Base-by-base conservation (phyloP, 495 filamentous ascomycete species). In the Aspergillus ostianus region DNA sequence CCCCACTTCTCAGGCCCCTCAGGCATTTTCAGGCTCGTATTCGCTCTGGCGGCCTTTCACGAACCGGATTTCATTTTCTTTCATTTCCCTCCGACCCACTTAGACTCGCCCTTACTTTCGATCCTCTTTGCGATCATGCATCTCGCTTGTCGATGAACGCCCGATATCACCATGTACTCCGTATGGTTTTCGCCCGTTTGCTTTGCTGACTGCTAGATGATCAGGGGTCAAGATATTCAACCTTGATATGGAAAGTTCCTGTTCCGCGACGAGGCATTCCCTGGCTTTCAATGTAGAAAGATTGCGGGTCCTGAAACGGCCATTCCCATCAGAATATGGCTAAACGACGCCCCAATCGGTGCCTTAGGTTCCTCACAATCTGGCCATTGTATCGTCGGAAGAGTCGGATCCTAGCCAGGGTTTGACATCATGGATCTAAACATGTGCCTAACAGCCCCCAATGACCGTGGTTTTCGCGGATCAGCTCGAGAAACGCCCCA, bases 351-450 rank as follows among this genome's bases (percentile, higher is more conserved):
- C 26, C 19, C n/a, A 26, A 19, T 54, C 32, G 45, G 41, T 44
- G 52, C 2, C 52, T 49, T 49, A 15, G 17, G 1, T 9, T 17
- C 17, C 12, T 41, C 20, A 32, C 52, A 13, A 44, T 26, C 52
- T 23, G 30, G n/a, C 52, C 52, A 54, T 44, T 1, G 12, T n/a
- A 36, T 32, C 23, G 4, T 57, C 62, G 62, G 62, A 57, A 57
- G 20, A 57, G 44, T 54, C 62, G 62, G 62, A 60, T 47, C 53
- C 21, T 46, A 53, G 32, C 49, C 53, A 52, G n/a, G 15, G 13
- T 32, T 44, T 60, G 61, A 59, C 54, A 58, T 64, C 57, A 60
- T 64, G 57, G 51, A 57, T 45, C 47, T 26, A 15, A 54, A 54
- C 13, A 10, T 44, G 45, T 46, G 52, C 36, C 10, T 41, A 15